These are phyloP conservation scores for Hymenoscyphus repandus DNA, from an alignment of 2,329 filamentous ascomycete species.

Conservation along the genomic window DNA sequence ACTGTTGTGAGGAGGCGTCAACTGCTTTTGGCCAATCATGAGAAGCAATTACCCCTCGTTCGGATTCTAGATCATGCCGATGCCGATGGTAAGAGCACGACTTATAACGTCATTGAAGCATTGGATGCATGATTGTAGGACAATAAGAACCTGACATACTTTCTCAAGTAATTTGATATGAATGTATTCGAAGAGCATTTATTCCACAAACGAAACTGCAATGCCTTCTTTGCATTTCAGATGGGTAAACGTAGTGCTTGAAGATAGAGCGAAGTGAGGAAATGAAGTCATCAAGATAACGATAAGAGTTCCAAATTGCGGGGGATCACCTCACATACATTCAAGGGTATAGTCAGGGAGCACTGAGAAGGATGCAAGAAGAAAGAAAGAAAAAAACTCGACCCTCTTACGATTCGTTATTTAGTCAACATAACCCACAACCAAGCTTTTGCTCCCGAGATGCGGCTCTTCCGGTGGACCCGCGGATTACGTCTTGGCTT, in stretches of 20 bases:
- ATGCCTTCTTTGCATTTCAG: neutral
- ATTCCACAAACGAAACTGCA: neutral
- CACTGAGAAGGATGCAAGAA: neutral
- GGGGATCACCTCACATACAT: neutral
- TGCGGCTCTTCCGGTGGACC: neutral
- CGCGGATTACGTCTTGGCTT: constrained; percentile 3
- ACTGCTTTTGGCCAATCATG: neutral
- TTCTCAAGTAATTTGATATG: too few relatives aligned
- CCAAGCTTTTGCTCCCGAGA: constrained; percentile 3
- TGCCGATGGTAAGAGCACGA: neutral
- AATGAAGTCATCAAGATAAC: neutral
- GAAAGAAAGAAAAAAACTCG: neutral
- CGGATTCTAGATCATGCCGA: neutral
- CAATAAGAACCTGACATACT: too few relatives aligned
- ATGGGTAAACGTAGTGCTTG: neutral
- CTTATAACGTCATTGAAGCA: neutral
- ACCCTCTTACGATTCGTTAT: neutral
- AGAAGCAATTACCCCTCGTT: neutral
- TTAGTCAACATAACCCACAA: neutral
- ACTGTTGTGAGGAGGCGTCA: neutral
- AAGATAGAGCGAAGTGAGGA: neutral
- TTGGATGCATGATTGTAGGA: neutral
- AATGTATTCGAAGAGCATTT: too few relatives aligned
- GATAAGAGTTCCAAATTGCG: neutral
- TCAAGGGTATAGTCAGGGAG: too few relatives aligned